These are phyloP conservation scores for Salmacisia buchloeana DNA, from an alignment of 1,284 basidiomycete species.

Conservation along the genomic window DNA sequence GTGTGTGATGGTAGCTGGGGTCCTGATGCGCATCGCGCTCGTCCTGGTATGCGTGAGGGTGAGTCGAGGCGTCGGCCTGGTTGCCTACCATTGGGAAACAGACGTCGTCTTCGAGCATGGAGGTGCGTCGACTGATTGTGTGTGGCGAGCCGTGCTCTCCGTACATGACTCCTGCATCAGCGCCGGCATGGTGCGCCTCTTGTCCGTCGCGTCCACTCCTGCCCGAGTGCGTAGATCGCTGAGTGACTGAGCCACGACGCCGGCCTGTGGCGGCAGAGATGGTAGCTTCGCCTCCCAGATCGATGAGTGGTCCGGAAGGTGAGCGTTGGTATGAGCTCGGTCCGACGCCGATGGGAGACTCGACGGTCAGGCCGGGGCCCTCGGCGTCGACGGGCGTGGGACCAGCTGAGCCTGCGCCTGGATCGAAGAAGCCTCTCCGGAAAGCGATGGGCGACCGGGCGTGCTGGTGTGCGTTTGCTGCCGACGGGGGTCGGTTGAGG, in stretches of 20 bases:
- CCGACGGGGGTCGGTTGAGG: conserved; percentile 34
- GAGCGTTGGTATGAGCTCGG: background rate
- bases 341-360: background rate
- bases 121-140: conserved; percentile 25
- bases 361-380: background rate
- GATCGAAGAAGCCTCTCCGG: conserved; percentile 3
- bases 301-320: background rate
- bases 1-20: background rate
- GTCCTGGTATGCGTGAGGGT: conserved; percentile 4
- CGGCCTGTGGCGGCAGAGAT: background rate
- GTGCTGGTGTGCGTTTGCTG: conserved; percentile 4
- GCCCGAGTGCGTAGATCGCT: background rate
- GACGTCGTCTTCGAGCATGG: conserved; percentile 42
- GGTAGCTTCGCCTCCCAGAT: conserved; percentile 8
- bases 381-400: background rate
- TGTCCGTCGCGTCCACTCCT: background rate
- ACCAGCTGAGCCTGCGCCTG: background rate
- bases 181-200: background rate
- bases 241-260: background rate
- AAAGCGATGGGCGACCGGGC: background rate
- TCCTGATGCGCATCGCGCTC: conserved; percentile 9
- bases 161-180: conserved; percentile 16
- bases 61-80: background rate
- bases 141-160: conserved; percentile 14
- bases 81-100: conserved; percentile 41